Conservation (phyloP, 2,329 filamentous ascomycete genomes). For the Neodidymelliopsis sp. region DNA sequence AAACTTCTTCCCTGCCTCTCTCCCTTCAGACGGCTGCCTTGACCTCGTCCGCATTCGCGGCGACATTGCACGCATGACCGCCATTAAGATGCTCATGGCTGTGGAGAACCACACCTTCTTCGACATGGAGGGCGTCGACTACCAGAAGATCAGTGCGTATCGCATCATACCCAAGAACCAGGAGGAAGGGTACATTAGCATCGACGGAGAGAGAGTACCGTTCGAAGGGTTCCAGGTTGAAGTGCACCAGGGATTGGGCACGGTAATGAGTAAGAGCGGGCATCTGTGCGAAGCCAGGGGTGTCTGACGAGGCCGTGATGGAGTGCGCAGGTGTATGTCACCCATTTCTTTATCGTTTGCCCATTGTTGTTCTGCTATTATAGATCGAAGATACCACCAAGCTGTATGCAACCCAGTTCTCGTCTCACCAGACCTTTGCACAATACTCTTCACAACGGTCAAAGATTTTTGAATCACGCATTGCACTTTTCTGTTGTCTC, state of each 20-base stretch:
- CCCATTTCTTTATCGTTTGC: background rate
- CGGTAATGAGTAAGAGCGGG: constrained; percentile 79
- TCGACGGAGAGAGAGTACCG: constrained; percentile 87
- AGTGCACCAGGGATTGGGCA: constrained; percentile 81
- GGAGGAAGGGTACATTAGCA: constrained; percentile 80
- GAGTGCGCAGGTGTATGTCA: background rate
- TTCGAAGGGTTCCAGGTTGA: constrained; percentile 94
- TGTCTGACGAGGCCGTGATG: constrained; percentile 30
- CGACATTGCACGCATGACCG: constrained; percentile 70
- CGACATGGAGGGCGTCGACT: constrained; percentile 77
- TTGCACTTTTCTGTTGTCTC: no score
- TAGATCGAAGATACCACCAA: constrained; percentile 12
- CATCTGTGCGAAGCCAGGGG: constrained; percentile 71
- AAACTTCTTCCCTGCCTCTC: constrained; percentile 85
- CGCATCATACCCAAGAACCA: constrained; percentile 76
- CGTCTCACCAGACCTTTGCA: no score
- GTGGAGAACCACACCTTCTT: constrained; percentile 80
- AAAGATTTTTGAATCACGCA: no score
- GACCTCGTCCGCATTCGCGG: constrained; percentile 85
- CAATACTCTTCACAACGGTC: no score
- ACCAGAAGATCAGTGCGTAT: constrained; percentile 88
- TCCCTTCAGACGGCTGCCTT: constrained; percentile 83
- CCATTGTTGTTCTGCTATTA: background rate
- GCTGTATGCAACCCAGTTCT: no score
- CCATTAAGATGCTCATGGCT: constrained; percentile 73